Conservation (phyloP, 148 eudicot species). For the Beta vulgaris region DNA sequence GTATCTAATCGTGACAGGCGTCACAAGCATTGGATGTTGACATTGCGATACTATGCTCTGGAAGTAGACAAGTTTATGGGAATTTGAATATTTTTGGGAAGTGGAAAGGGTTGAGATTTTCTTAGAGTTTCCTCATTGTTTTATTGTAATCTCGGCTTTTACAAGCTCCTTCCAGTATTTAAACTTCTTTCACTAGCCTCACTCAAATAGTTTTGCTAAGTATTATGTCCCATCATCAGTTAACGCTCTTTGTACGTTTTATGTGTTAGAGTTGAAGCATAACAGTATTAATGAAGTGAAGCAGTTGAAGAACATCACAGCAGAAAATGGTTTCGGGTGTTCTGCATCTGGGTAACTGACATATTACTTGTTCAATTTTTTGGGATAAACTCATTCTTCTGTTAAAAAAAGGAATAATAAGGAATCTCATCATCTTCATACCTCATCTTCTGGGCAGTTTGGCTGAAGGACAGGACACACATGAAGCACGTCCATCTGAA, state of each 20-base stretch:
- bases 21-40: no score
- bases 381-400: not conserved
- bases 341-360: conserved; percentile 26
- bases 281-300: conserved; percentile 16
- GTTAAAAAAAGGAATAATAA: not conserved
- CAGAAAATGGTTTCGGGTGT: conserved; percentile 28
- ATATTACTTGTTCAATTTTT: not conserved
- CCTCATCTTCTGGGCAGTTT: conserved; percentile 13
- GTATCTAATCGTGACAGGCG: not conserved
- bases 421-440: not conserved
- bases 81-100: no score
- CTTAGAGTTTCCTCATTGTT: not conserved
- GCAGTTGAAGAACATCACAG: conserved; percentile 17
- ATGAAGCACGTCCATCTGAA: conserved; percentile 14
- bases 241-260: not conserved
- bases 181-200: not conserved
- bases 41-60: not conserved
- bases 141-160: not conserved
- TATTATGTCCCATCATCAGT: not conserved
- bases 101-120: no score
- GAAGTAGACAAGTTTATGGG: no score
- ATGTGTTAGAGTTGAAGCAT: conserved; percentile 4
- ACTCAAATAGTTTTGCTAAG: not conserved
- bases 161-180: not conserved
- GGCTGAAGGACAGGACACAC: conserved; percentile 15